phyloP scores from a whole-genome alignment of 2,329 filamentous ascomycete genomes.

The Alternaria arborescens region DNA sequence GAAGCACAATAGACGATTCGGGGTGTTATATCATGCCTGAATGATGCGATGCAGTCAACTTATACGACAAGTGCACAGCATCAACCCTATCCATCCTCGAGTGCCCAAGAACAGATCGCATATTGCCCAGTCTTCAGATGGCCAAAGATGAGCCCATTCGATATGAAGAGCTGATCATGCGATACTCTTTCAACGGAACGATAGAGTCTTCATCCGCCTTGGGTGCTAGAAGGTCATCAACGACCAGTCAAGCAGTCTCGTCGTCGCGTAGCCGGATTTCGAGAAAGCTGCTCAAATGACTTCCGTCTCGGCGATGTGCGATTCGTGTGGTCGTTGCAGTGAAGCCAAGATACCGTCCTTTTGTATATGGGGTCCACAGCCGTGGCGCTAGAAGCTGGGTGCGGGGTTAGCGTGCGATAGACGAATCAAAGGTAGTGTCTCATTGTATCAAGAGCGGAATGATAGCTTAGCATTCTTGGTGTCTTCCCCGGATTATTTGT shows the following conservation, averaged over 20 bases:
- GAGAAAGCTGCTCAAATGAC: constrained; percentile 10
- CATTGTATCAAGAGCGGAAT: constrained; percentile 8
- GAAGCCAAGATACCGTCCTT: constrained; percentile 31
- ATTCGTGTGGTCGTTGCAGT: constrained; percentile 5
- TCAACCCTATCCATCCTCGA: not conserved
- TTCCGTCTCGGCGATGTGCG: constrained; percentile 14
- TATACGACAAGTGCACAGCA: not conserved
- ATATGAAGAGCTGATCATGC: constrained; percentile 24
- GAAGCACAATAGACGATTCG: not conserved
- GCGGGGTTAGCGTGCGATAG: constrained; percentile 27
- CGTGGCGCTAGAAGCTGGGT: constrained; percentile 6
- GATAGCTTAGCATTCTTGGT: constrained; percentile 22
- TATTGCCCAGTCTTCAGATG: constrained; percentile 17
- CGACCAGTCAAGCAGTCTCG: constrained; percentile 14
- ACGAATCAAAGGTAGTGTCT: constrained; percentile 19
- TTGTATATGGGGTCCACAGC: constrained; percentile 29
- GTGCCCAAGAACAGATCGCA: constrained; percentile 11
- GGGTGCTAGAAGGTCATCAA: constrained; percentile 8
- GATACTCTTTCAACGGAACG: constrained; percentile 28
- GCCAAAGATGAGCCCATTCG: constrained; percentile 16
- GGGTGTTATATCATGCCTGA: not conserved
- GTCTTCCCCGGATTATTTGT: constrained; percentile 26
- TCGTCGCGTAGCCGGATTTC: constrained; percentile 15
- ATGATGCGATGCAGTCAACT: not conserved
- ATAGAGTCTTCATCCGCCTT: constrained; percentile 25